Base-by-base conservation (phyloP, 106 monocot genomes). In the Narthecium ossifragum region DNA sequence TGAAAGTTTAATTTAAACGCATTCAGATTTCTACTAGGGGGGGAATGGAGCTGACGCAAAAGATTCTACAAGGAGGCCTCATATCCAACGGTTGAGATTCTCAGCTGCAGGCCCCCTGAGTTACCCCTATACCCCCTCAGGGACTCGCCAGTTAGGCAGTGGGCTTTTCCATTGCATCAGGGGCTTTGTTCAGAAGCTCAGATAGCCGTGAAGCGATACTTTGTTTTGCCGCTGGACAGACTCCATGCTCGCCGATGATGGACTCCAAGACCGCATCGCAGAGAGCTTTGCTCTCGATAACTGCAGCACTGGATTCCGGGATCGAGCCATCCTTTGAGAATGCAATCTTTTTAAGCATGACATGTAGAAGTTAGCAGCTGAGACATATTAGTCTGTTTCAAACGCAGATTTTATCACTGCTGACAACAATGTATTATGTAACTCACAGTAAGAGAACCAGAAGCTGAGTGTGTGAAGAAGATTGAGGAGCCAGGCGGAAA, bases 401-500 rank as follows among this genome's bases (percentile, higher is more conserved):
- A n/a, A n/a, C n/a, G n/a, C n/a, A n/a, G n/a, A n/a, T n/a, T n/a
- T n/a, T n/a, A n/a, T n/a, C n/a, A n/a, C n/a, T n/a, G n/a, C n/a
- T n/a, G n/a, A n/a, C n/a, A n/a, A n/a, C n/a, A n/a, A n/a, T n/a
- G n/a, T n/a, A n/a, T n/a, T n/a, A n/a, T n/a, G n/a, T n/a, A 0
- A 73, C 62, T 46, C 31, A 88, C 87, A 34, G 71, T 63, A 0
- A 88, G 63, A 2, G 66, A 27, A n/a, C 87, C 87, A 28, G 61
- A 39, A 17, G 78, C 59, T 22, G 69, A 76, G 9, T 75, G 78
- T 8, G 72, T 73, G 75, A 88, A 88, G 46, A 88, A 36, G 63
- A 82, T 76, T 59, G 87, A 78, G 15, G 82, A 30, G 6, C 75
- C 87, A n/a, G 72, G 82, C 21, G 67, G 69, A 48, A 88, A 82